Conservation (phyloP, 371 early-diverging fungal species). For the Encephalitozoon romaleae region DNA sequence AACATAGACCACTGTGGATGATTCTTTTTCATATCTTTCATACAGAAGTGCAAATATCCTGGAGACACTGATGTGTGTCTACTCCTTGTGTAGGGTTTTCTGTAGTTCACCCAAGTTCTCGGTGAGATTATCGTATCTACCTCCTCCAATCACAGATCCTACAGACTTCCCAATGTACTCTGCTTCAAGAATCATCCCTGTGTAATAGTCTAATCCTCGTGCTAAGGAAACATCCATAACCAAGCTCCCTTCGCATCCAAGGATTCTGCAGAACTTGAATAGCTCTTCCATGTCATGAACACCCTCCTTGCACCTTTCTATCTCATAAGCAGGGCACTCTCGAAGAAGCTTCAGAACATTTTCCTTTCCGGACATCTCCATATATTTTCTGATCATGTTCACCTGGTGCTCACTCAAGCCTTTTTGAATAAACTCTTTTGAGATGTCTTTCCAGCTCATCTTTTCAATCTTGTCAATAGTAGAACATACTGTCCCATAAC, state of each 20-base stretch:
- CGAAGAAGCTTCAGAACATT: conserved; percentile 65
- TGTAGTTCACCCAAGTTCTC: conserved; percentile 73
- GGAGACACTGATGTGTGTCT: too few species aligned
- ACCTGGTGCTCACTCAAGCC: conserved; percentile 58
- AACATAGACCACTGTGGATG: conserved; percentile 71
- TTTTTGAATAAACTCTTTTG: conserved; percentile 53
- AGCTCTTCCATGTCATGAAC: conserved; percentile 75
- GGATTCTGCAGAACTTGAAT: conserved; percentile 73
- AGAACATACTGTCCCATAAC: conserved; percentile 78
- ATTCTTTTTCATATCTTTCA: conserved; percentile 55
- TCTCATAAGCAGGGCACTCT: conserved; percentile 62
- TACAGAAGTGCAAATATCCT: conserved; percentile 78
- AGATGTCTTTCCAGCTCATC: conserved; percentile 54
- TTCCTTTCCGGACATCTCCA: conserved; percentile 80
- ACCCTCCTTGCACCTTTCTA: conserved; percentile 66
- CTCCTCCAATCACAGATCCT: conserved; percentile 96
- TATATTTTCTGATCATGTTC: conserved; percentile 69
- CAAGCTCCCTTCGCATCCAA: conserved; percentile 67
- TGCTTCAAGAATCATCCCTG: conserved; percentile 95
- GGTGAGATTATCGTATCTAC: conserved; percentile 93
- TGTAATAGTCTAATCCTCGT: conserved; percentile 95
- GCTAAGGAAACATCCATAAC: conserved; percentile 87
- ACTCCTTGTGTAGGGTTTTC: too few species aligned
- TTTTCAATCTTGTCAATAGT: conserved; percentile 97
- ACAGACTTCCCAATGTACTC: conserved; percentile 65